Percentiles rank a stretch among this genome's conserved stretches.
Evolutionary conservation across 331 rosid species (phyloP).

Genomic region (Ulmus americana): DNA sequence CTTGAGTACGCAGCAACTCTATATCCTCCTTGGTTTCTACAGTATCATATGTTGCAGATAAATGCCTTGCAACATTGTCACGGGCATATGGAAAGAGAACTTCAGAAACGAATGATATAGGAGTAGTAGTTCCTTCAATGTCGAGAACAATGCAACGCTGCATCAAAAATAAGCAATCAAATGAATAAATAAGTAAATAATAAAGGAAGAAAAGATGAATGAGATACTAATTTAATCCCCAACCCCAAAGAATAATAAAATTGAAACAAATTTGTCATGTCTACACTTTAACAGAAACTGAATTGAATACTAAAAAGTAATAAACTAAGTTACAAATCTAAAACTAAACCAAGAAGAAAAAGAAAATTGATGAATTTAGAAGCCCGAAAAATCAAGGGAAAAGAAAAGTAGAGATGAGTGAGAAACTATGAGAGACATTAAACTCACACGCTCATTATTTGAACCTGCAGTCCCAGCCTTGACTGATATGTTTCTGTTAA

Average conservation of each 20-base stretch:
- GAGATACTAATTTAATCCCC: not conserved
- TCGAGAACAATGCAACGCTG: constrained; percentile 90
- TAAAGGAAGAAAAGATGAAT: not conserved
- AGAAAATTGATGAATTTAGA: not conserved
- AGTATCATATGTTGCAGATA: constrained; percentile 63
- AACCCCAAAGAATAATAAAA: constrained; percentile 13
- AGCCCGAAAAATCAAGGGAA: constrained; percentile 1
- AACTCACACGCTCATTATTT: constrained; percentile 55
- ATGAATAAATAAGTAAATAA: not conserved
- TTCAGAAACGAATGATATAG: constrained; percentile 84
- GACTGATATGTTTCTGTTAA: constrained; percentile 37
- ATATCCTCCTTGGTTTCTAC: constrained; percentile 73
- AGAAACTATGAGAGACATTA: constrained; percentile 1
- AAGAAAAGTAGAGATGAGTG: constrained; percentile 10
- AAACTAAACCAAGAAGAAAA: not conserved
- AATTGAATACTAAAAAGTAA: not conserved
- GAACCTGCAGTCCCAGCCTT: constrained; percentile 51
- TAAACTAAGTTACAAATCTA: not conserved
- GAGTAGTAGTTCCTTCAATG: constrained; percentile 96
- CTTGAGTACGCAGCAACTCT: constrained; percentile 66
- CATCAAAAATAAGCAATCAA: constrained; percentile 22
- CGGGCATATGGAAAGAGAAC: constrained; percentile 94
- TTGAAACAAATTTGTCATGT: no score
- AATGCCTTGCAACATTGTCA: constrained; percentile 77
- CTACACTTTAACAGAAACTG: not conserved